Evolutionary conservation across 129 eudicot species (phyloP).

Genomic region (Helianthus annuus): DNA sequence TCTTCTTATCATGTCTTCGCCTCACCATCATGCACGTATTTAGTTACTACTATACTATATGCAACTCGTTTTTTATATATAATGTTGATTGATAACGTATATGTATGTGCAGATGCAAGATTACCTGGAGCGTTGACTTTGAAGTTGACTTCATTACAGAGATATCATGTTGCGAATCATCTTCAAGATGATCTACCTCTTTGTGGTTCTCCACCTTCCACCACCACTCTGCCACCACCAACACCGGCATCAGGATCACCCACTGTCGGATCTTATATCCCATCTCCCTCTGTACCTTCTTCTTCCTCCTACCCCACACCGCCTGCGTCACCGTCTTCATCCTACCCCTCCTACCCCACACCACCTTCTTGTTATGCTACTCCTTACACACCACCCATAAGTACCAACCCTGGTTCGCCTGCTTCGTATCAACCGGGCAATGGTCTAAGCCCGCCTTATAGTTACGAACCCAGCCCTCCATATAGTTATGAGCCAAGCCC

Average conservation of each 20-base stretch:
- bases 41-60: neutral
- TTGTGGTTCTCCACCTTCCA: conserved; percentile 44
- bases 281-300: conserved; percentile 35
- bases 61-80: neutral
- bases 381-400: conserved; percentile 35
- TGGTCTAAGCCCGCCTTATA: conserved; percentile 8
- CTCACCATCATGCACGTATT: conserved; percentile 18
- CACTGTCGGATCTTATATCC: conserved; percentile 18
- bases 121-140: conserved; percentile 34
- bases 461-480: conserved; percentile 36
- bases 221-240: conserved; percentile 35
- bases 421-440: conserved; percentile 18
- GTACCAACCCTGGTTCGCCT: conserved; percentile 22
- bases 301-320: conserved; percentile 33
- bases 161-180: conserved; percentile 34
- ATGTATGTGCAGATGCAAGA: conserved; percentile 49
- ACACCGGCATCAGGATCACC: conserved; percentile 17
- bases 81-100: conserved; percentile 11
- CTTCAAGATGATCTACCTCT: conserved; percentile 42
- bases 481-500: conserved; percentile 46
- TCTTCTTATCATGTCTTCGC: conserved; percentile 18
- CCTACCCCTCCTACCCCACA: conserved; percentile 54
- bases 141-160: conserved; percentile 28
- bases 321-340: conserved; percentile 38
- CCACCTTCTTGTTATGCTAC: conserved; percentile 39